Evolutionary conservation across 495 filamentous ascomycete species (phyloP), one percentile per base, ranked within the genome.

Genomic region (Talaromyces borbonicus): DNA sequence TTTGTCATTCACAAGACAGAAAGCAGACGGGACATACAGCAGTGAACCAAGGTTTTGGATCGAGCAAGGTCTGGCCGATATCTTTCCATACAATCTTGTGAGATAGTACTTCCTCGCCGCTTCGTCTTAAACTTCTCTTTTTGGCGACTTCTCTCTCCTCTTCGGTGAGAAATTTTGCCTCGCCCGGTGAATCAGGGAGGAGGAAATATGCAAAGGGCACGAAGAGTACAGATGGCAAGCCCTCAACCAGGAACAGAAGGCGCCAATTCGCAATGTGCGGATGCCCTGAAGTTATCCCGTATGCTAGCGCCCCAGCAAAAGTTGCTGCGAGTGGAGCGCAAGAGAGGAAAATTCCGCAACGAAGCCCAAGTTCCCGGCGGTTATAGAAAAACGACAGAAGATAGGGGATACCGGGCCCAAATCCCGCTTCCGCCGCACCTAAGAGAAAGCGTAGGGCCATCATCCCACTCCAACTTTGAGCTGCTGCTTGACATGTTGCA

Each of bases 381-480:
- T 80, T 75, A 53, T 93, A 95, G 68, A 94, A 94, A 64, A 90
- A 90, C 0, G 79, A 83, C 0, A 94, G 69, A 0, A 89, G 65
- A 47, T 81, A 90, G 0, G 84, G 84, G 4, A 87, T 68, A 32
- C 73, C 73, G 7, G 84, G 83, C 4, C 78, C 83, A 51, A 78
- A 90, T 0, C 72, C 83, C 9, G 70, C 66, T 57, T 90, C 85
- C 31, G 77, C 72, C 8, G 72, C 64, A 16, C 81, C 85, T 12
- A 90, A 67, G 18, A 87, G 67, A 45, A 80, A 84, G 2, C 85
- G 75, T 24, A 77, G 68, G 8, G 71, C 72, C 71, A 90, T 82
- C 62, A 86, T 62, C 3, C 73, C 77, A 5, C 65, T 57, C 78
- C 79, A 90, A 36, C 69, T 79, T 40, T 70, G 67, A 0, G 72